Evolutionary conservation across 352 stramenopile genomes (phyloP).

Genomic region (Globisporangium radiosum): DNA sequence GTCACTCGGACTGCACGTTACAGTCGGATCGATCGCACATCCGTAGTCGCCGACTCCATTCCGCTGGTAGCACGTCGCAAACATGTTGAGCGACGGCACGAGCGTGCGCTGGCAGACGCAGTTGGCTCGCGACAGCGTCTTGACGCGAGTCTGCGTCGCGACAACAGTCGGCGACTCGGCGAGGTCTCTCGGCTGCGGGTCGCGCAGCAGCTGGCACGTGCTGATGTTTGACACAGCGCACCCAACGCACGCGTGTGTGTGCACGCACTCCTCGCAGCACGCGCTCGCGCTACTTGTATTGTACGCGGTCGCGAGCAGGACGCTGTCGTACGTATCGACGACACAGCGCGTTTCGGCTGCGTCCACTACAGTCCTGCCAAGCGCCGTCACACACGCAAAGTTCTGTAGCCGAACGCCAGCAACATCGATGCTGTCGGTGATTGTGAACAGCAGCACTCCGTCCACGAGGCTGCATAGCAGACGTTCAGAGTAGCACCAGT

Average conservation of each 20-base stretch:
- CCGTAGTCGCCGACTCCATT: conserved; percentile 1
- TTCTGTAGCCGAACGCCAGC: not conserved
- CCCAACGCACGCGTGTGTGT: conserved; percentile 8
- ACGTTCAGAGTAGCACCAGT: not conserved
- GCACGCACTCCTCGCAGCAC: conserved; percentile 15
- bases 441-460: conserved; percentile 4
- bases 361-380: not conserved
- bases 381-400: conserved; percentile 18
- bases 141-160: conserved; percentile 3
- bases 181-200: conserved; percentile 9
- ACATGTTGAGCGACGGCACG: conserved; percentile 1
- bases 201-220: conserved; percentile 13
- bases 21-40: conserved; percentile 18
- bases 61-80: conserved; percentile 17
- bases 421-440: conserved; percentile 1
- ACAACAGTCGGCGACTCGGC: not conserved
- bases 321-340: conserved; percentile 4
- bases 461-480: conserved; percentile 1
- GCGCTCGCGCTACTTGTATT: conserved; percentile 1
- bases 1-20: not conserved
- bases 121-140: conserved; percentile 18
- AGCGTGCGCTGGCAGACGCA: conserved; percentile 21
- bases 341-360: not conserved
- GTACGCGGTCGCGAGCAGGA: conserved; percentile 2
- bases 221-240: conserved; percentile 3